These are phyloP conservation scores for Erythrophleum ivorense DNA, from an alignment of 331 rosid species.

Conservation along the genomic window DNA sequence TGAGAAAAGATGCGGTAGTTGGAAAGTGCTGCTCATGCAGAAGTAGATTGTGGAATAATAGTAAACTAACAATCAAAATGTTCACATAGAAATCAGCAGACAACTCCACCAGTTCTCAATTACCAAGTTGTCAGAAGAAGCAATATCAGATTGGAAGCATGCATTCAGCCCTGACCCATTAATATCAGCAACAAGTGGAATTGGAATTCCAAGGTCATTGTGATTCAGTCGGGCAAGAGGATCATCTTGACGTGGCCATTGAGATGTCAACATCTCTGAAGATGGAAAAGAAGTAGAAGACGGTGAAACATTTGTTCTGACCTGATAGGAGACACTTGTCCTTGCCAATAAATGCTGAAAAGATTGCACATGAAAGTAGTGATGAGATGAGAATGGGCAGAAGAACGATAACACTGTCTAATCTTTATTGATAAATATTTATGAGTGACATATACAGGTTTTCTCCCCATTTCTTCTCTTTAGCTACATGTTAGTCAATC, in stretches of 20 bases:
- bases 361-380: slow-evolving; percentile 21
- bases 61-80: slow-evolving; percentile 3
- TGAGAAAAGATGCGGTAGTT: neutral
- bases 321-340: slow-evolving; percentile 43
- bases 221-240: slow-evolving; percentile 34
- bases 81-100: slow-evolving; percentile 15
- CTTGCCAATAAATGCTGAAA: slow-evolving; percentile 45
- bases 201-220: slow-evolving; percentile 42
- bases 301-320: slow-evolving; percentile 40
- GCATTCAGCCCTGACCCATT: slow-evolving; percentile 40
- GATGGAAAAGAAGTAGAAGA: slow-evolving; percentile 37
- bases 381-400: slow-evolving; percentile 2
- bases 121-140: slow-evolving; percentile 49
- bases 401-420: neutral
- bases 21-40: slow-evolving; percentile 12
- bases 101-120: slow-evolving; percentile 7
- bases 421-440: neutral
- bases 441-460: neutral
- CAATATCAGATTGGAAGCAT: slow-evolving; percentile 41
- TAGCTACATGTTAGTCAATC: neutral
- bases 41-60: slow-evolving; percentile 6
- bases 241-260: slow-evolving; percentile 50
- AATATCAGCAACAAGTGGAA: slow-evolving; percentile 40
- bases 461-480: neutral
- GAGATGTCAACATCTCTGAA: slow-evolving; percentile 38